Percentiles rank a stretch among this genome's conserved stretches.
Evolutionary conservation across 306 rosid species (phyloP).

Genomic region (Begonia loranthoides): DNA sequence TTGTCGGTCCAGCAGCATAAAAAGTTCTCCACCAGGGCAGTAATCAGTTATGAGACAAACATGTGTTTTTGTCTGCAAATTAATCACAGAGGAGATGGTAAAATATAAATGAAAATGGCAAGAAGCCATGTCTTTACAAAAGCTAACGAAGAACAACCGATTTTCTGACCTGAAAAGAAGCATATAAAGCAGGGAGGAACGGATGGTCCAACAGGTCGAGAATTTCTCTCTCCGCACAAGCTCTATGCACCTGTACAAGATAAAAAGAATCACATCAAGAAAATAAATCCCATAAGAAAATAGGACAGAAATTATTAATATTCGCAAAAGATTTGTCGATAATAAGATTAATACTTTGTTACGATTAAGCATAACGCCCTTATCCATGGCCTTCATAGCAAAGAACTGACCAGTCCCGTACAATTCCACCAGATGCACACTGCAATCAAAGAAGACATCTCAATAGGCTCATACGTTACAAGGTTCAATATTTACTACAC

Average conservation of each 20-base stretch:
- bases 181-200: slow-evolving; percentile 88
- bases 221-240: slow-evolving; percentile 93
- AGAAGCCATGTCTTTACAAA: not conserved
- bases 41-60: slow-evolving; percentile 94
- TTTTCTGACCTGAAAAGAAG: slow-evolving; percentile 84
- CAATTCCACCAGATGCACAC: slow-evolving; percentile 92
- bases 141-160: not conserved
- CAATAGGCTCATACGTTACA: not conserved
- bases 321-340: not conserved
- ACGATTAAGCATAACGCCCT: slow-evolving; percentile 77
- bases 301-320: not conserved
- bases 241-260: slow-evolving; percentile 78
- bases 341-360: slow-evolving; percentile 49
- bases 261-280: not conserved
- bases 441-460: slow-evolving; percentile 11
- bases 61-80: slow-evolving; percentile 84
- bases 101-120: not conserved
- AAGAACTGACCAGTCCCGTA: slow-evolving; percentile 55
- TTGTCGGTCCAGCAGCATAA: slow-evolving; percentile 78
- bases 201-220: slow-evolving; percentile 98
- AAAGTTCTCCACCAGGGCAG: slow-evolving; percentile 88
- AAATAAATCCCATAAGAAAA: not conserved
- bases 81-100: not conserved
- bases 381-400: slow-evolving; percentile 99
- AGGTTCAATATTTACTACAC: too few species aligned